Base-by-base conservation (phyloP, 1,139 yeast species). In the Protomyces gravidus region DNA sequence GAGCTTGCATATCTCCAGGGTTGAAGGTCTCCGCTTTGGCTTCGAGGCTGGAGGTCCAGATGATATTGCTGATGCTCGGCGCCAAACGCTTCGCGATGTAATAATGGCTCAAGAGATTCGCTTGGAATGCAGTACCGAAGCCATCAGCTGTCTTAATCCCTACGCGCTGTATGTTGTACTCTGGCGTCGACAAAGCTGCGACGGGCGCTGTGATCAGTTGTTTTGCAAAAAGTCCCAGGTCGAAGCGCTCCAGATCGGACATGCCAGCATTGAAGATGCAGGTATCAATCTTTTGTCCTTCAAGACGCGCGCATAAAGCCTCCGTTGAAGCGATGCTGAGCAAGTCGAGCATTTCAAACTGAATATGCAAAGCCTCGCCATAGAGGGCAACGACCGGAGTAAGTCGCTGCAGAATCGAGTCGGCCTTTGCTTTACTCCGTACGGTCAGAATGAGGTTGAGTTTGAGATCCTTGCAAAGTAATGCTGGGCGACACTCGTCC, bases 91-190 rank as follows among this genome's bases (percentile, higher is more conserved):
- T 50, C 49, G 70, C 66, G 55, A 92, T 75, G 71, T 84, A 92
- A 74, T 87, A 90, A 1, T 97, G 98, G 0, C 96, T 96, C 72
- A 94, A 87, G 13, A 90, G 96, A 69, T 92, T 92, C 4, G 95
- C 95, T 72, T 92, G 96, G 73, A 92, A 94, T 4, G 89, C 90
- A 39, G 86, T 74, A 0, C 98, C 97, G 76, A 92, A 68, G 0
- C 82, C 89, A 63, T 76, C 79, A n/a, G 68, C 70, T 0, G 95
- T 80, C 66, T 78, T 81, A 28, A 84, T 82, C 1, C 97, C 96
- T 2, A 80, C 77, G 62, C 79, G 77, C 73, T 92, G 97, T 32
- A 85, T 78, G 71, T 92, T 90, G 73, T 86, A 90, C 1, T 83
- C 82, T 5, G 95, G 95, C 63, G 83, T 69, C 0, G 97, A 89